Evolutionary conservation across 2,329 filamentous ascomycete species (phyloP).

Genomic region (Fusarium sp.): DNA sequence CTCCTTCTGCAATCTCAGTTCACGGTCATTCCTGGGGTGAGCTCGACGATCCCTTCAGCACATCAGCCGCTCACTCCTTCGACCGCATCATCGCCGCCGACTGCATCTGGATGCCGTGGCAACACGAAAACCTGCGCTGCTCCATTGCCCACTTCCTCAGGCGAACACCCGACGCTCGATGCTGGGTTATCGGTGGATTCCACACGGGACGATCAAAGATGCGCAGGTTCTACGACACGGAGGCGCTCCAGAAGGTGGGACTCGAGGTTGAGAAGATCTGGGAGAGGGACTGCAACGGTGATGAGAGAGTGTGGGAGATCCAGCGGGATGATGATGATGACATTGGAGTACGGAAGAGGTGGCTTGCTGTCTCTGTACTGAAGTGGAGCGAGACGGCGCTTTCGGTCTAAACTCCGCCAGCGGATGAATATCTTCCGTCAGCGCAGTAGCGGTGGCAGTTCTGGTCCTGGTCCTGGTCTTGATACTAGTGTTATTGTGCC

Average conservation of each 20-base stretch:
- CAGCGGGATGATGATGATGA: slow-evolving; percentile 77
- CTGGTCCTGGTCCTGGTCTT: too few species aligned
- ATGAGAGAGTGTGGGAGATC: slow-evolving; percentile 68
- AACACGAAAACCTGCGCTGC: slow-evolving; percentile 73
- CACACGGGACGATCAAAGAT: slow-evolving; percentile 76
- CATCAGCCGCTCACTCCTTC: slow-evolving; percentile 55
- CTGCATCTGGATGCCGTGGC: slow-evolving; percentile 79
- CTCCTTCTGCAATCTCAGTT: slow-evolving; percentile 53
- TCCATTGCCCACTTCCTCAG: slow-evolving; percentile 73
- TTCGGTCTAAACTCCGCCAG: too few species aligned
- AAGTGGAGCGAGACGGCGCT: too few species aligned
- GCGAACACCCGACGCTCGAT: slow-evolving; percentile 56
- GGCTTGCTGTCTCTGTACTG: slow-evolving; percentile 72
- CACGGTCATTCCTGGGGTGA: slow-evolving; percentile 75
- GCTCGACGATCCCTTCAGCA: slow-evolving; percentile 49
- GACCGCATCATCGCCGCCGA: slow-evolving; percentile 76
- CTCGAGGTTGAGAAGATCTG: slow-evolving; percentile 73
- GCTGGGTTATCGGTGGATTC: slow-evolving; percentile 76
- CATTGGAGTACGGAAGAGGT: slow-evolving; percentile 72
- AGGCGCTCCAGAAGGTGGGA: slow-evolving; percentile 57
- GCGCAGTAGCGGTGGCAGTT: too few species aligned
- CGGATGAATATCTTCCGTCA: too few species aligned
- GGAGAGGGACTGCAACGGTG: slow-evolving; percentile 75
- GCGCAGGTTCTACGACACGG: slow-evolving; percentile 69
- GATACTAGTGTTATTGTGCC: too few species aligned